phyloP scores from a whole-genome alignment of 176 grass and related monocot species.

The Paspalum vaginatum region DNA sequence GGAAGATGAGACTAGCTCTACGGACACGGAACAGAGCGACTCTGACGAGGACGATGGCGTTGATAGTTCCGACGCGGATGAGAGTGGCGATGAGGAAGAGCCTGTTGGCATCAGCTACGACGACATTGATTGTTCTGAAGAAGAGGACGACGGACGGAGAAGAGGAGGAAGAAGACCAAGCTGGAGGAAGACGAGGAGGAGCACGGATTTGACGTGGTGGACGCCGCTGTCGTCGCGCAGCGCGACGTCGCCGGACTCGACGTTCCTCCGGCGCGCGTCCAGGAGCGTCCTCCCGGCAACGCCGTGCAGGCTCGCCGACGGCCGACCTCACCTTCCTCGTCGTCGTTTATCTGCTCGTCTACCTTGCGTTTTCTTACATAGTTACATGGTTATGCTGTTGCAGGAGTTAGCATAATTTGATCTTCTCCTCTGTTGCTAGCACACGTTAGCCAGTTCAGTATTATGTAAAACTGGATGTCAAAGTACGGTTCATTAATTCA shows the following conservation, averaged over 20 bases:
- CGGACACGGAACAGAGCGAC: too few relatives aligned
- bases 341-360: background rate
- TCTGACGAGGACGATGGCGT: too few relatives aligned
- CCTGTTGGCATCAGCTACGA: background rate
- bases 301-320: background rate
- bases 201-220: too few relatives aligned
- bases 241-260: background rate
- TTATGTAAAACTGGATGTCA: too few relatives aligned
- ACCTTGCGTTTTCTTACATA: background rate
- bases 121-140: background rate
- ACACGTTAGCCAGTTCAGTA: too few relatives aligned
- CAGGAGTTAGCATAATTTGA: too few relatives aligned
- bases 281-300: background rate
- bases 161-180: background rate
- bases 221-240: background rate
- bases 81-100: background rate
- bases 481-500: too few relatives aligned
- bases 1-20: background rate
- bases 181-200: background rate
- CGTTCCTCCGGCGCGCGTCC: background rate
- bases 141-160: background rate
- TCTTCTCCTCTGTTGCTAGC: too few relatives aligned
- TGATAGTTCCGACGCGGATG: background rate
- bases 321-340: too few relatives aligned
- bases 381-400: too few relatives aligned